These are phyloP conservation scores for Starmerella stellata DNA, from an alignment of 805 yeast genomes.

Conservation along the genomic window DNA sequence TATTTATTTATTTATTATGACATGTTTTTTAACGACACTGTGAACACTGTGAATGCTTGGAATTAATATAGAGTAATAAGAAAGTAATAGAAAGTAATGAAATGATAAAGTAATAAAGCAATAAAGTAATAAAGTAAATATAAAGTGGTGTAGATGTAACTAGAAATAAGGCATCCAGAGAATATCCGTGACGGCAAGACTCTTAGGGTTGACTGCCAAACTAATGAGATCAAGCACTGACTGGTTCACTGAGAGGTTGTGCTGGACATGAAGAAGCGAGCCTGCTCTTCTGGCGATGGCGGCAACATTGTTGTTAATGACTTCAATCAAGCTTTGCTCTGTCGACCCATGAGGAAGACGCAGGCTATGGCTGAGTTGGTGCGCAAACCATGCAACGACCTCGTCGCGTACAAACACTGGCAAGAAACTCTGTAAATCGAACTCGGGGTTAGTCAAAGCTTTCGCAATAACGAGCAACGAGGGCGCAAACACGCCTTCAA, in stretches of 20 bases:
- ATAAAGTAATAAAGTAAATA: background rate
- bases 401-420: constrained; percentile 94
- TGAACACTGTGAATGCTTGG: background rate
- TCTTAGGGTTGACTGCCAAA: constrained; percentile 88
- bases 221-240: constrained; percentile 76
- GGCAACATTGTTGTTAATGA: constrained; percentile 77
- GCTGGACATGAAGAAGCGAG: constrained; percentile 50
- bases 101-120: too few relatives aligned
- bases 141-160: background rate
- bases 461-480: constrained; percentile 70
- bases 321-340: constrained; percentile 66
- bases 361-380: constrained; percentile 50
- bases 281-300: constrained; percentile 60
- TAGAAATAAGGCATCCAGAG: constrained; percentile 90
- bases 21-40: background rate
- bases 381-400: constrained; percentile 67
- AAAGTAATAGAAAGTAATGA: background rate
- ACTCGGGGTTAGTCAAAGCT: constrained; percentile 78
- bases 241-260: constrained; percentile 62
- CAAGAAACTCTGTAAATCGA: constrained; percentile 75
- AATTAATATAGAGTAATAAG: background rate
- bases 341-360: constrained; percentile 41
- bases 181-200: constrained; percentile 76
- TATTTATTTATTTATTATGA: too few relatives aligned
- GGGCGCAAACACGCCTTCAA: constrained; percentile 81